Evolutionary conservation across 2,329 filamentous ascomycete species (phyloP).

Genomic region (Fusarium subglutinans): DNA sequence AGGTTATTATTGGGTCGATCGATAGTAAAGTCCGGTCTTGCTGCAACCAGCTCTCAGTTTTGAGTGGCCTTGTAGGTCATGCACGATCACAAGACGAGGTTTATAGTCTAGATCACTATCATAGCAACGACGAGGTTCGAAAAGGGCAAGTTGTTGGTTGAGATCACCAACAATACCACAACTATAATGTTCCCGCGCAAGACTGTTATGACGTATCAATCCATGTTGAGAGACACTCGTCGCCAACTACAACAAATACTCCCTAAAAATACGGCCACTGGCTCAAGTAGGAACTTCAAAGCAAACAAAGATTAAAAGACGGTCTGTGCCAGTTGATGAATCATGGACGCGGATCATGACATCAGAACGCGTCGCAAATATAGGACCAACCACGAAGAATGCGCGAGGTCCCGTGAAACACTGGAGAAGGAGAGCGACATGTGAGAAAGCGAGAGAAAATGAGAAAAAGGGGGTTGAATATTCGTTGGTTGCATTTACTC

Average conservation of each 20-base stretch:
- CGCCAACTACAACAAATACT: not conserved
- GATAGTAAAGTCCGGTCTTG: not conserved
- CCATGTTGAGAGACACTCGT: not conserved
- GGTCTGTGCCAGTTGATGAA: conserved; percentile 18
- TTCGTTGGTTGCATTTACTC: not conserved
- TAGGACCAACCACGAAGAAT: not conserved
- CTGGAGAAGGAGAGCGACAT: not conserved
- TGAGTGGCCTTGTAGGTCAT: not conserved
- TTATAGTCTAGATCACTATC: not conserved
- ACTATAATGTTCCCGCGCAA: not conserved
- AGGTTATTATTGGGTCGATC: not conserved
- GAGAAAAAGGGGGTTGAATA: not conserved
- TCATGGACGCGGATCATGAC: conserved; percentile 29
- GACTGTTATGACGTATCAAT: conserved; percentile 4
- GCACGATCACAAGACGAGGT: not conserved
- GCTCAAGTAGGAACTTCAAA: not conserved
- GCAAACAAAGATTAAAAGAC: conserved; percentile 16
- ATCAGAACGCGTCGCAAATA: conserved; percentile 4
- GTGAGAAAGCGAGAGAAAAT: no score
- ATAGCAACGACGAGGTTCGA: not conserved
- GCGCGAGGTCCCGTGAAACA: conserved; percentile 17
- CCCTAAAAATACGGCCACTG: no score
- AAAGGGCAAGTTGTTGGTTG: not conserved
- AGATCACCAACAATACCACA: not conserved
- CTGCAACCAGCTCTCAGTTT: not conserved